phyloP scores from a whole-genome alignment of 106 monocot genomes.

The Dioscorea zingiberensis region DNA sequence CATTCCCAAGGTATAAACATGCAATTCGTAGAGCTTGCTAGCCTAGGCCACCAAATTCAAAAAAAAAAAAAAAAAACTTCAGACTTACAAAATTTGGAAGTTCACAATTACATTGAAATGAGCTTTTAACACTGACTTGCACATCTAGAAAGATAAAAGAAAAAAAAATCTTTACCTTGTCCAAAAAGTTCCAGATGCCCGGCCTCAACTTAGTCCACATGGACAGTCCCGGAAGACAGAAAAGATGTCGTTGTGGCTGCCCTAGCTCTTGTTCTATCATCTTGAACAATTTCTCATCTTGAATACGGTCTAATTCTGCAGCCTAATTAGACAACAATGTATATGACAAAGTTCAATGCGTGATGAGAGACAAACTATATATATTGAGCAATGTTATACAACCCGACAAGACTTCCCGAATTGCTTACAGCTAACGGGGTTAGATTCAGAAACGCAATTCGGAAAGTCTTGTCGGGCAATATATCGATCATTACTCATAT shows the following conservation, averaged over 20 bases:
- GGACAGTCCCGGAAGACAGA: slow-evolving; percentile 71
- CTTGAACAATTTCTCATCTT: slow-evolving; percentile 73
- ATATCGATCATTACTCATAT: too few species aligned
- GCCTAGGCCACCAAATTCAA: slow-evolving; percentile 42
- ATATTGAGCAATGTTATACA: too few species aligned
- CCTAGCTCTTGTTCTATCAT: slow-evolving; percentile 82
- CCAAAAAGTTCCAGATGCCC: slow-evolving; percentile 94
- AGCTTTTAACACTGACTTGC: too few species aligned
- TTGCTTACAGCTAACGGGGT: too few species aligned
- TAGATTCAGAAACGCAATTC: too few species aligned
- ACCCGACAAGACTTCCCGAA: too few species aligned
- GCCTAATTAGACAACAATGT: slow-evolving; percentile 35
- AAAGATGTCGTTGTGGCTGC: slow-evolving; percentile 62
- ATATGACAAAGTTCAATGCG: not conserved
- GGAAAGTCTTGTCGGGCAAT: too few species aligned
- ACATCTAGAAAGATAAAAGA: too few species aligned
- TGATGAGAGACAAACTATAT: too few species aligned
- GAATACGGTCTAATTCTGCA: slow-evolving; percentile 69
- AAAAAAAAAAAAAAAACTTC: too few species aligned
- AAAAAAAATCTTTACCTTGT: slow-evolving; percentile 47
- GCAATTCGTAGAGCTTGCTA: slow-evolving; percentile 82
- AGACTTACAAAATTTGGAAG: too few species aligned
- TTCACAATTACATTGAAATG: not conserved
- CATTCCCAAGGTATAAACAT: slow-evolving; percentile 97
- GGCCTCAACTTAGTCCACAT: slow-evolving; percentile 99